Evolutionary conservation across 2,329 filamentous ascomycete genomes (phyloP), one percentile per base, ranked within the genome.

Genomic region (Fusarium piperis): DNA sequence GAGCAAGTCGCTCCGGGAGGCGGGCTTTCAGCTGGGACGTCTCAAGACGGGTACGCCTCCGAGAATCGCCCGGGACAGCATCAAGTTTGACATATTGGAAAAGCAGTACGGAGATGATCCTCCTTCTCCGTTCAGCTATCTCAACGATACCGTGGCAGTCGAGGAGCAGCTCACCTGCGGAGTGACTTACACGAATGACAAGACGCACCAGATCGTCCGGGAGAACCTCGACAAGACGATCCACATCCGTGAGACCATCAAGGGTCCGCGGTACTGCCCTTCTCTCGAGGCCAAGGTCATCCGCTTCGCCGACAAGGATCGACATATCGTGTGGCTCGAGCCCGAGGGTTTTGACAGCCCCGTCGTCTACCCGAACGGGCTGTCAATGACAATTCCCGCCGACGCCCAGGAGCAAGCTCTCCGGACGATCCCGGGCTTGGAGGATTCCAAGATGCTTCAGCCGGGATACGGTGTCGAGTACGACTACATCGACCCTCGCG

Each of bases 391-490:
- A 0, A 91, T 99, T 3, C 96, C 96, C 0, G 91, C 91, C 0
- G 94, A 95, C 63, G 94, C 93, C 0, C 96, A 99, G 80, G 91
- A 93, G 75, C 88, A 91, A 58, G 90, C 97, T 78, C 85, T 99
- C n/a, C 92, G 91, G 62, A 97, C 94, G 0, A 92, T 99, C 60
- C 87, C 84, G n/a, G 96, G 96, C 0, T 87, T 99, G 2, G 95
- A 98, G 78, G 90, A 95, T 65, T 94, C 94, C 6, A 90, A 86
- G 28, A 98, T 99, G 95, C 88, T 97, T 8, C 95, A 98, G 77
- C 92, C 95, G 2, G 96, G 95, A 10, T 99, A 99, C 77, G 96
- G 96, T 9, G 96, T 99, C 2, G 96, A 99, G 80, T 99, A 99
- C 81, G 96, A 98, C 83, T 99, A 99, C 80, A 94, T 99, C 18